Base-by-base conservation (phyloP, 345 rosid species). In the Salix viminalis region DNA sequence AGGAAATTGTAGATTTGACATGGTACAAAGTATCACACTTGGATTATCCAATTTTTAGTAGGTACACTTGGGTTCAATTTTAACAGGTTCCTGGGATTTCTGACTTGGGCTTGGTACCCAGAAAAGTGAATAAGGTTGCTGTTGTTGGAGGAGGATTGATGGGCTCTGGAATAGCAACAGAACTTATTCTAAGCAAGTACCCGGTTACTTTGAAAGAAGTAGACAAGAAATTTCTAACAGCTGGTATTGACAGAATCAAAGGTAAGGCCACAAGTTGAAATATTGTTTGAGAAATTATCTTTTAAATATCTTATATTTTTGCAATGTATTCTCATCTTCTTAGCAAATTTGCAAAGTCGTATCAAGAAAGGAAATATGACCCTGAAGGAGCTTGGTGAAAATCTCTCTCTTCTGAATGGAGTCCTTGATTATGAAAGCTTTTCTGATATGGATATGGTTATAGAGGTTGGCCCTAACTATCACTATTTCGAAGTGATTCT, bases 61-160 rank as follows among this genome's bases (percentile, higher is more conserved):
- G 7, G 21, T 41, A 39, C 14, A n/a, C 44, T 0, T 41, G 26
- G 28, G 52, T 68, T 68, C 28, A 68, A 18, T 41, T 24, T 68
- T 68, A 18, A 42, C 71, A 68, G 71, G n/a, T 41, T 36, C 71
- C 71, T 39, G 32, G 71, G 71, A n/a, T 68, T 23, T 18, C 71
- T 68, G 48, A 41, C 52, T 1, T 68, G 44, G 71, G 71, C 52
- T 68, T 71, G 74, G 23, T 54, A 21, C 64, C 60, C 16, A 50
- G 41, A 37, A 28, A 34, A 44, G 42, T 71, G 39, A 71, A 44
- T 46, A 71, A 16, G n/a, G 37, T 71, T 71, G 74, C 41, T 48
- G 74, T 71, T 50, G 62, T 71, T 48, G 74, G 74, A 71, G 64
- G 64, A 44, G 64, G 74, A 48, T 52, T 71, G 28, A 18, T 50